phyloP scores from a whole-genome alignment of 1,284 basidiomycete genomes.

The Rugosomyces carneus region DNA sequence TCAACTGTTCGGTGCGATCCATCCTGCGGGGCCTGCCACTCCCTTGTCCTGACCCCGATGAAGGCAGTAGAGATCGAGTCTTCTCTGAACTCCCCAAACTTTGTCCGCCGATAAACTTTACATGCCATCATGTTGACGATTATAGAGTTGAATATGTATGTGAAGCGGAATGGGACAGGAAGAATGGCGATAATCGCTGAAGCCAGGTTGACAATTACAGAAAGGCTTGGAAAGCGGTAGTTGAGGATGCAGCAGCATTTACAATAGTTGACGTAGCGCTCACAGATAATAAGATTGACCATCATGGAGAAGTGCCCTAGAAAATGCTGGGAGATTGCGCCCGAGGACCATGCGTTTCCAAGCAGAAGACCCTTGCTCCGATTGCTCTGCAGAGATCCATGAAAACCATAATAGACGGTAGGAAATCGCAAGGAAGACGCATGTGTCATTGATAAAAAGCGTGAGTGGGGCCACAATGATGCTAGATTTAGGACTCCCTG shows the following conservation, averaged over 20 bases:
- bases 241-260: neutral
- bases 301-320: slow-evolving; percentile 3
- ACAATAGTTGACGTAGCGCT: neutral
- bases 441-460: neutral
- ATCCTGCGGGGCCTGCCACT: no score
- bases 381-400: neutral
- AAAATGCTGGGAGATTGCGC: slow-evolving; percentile 1
- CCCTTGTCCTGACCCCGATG: neutral
- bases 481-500: no score
- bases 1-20: no score
- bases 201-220: neutral
- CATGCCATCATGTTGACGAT: neutral
- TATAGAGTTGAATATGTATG: neutral
- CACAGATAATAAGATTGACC: slow-evolving; percentile 6
- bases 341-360: neutral
- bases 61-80: neutral
- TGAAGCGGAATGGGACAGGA: neutral
- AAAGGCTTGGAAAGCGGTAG: neutral
- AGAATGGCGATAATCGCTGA: neutral
- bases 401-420: neutral
- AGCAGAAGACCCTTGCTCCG: no score
- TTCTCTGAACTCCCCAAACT: neutral
- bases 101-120: neutral
- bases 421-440: slow-evolving; percentile 1
- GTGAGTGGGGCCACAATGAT: neutral